phyloP scores from a whole-genome alignment of 257 asterid genomes.

The Solanum chilense region DNA sequence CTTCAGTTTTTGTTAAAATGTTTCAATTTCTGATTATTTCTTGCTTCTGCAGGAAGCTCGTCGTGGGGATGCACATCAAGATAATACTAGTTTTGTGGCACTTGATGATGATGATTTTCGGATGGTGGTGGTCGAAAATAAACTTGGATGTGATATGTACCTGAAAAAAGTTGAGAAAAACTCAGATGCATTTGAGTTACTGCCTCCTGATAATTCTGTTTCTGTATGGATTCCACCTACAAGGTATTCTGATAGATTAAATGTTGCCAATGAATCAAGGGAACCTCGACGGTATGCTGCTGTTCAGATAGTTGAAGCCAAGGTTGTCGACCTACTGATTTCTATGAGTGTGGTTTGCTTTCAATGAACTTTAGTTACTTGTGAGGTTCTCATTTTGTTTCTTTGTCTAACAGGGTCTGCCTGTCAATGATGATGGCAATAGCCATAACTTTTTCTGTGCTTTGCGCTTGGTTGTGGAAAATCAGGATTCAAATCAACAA shows the following conservation, averaged over 20 bases:
- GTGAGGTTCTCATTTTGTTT: not conserved
- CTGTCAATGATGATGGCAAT: conserved; percentile 90
- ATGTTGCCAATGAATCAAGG: conserved; percentile 77
- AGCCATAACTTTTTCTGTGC: conserved; percentile 89
- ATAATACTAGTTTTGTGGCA: conserved; percentile 47
- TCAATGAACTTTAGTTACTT: not conserved
- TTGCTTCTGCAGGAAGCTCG: conserved; percentile 53
- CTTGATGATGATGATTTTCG: conserved; percentile 88
- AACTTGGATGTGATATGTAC: conserved; percentile 88
- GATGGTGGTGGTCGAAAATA: conserved; percentile 72
- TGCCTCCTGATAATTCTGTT: conserved; percentile 41
- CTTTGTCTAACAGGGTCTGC: conserved; percentile 60
- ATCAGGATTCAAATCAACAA: conserved; percentile 79
- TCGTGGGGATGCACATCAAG: conserved; percentile 35
- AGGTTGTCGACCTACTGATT: conserved; percentile 32
- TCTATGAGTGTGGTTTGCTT: not conserved
- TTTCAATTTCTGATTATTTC: conserved; percentile 5
- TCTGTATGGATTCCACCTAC: conserved; percentile 85
- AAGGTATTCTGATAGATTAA: conserved; percentile 85
- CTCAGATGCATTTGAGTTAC: conserved; percentile 35
- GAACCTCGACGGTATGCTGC: conserved; percentile 80
- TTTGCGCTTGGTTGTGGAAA: conserved; percentile 86
- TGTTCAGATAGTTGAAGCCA: conserved; percentile 78
- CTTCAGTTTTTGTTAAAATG: conserved; percentile 35
- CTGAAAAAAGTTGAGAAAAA: conserved; percentile 48